Evolutionary conservation across 169 alveolate genomes (phyloP), one percentile per base, ranked within the genome.

Genomic region (Eimeria tenella): DNA sequence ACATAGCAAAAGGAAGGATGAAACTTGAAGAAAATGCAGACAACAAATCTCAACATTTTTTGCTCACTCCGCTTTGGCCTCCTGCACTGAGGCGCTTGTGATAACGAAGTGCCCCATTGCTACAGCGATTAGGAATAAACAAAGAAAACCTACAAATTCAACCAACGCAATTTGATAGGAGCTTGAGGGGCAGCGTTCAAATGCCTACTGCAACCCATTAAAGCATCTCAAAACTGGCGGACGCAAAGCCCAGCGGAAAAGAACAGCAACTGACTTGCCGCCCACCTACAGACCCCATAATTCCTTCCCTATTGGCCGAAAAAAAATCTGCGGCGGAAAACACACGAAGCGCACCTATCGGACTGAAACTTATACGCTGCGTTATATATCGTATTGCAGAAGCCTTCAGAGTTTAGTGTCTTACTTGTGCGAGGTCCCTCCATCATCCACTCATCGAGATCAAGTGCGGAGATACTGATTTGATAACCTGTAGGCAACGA

Each of bases 391-490:
- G 42, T 31, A 31, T 31, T 19, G 19, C 75, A 55, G 6, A 58
- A 53, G 53, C 88, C 53, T n/a, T 25, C 5, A 52, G 17, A 68
- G 79, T 15, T 5, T 10, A 13, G 23, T 52, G 50, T 19, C 42
- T 83, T 68, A 83, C 90, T 83, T 56, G 90, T 83, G 17, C 90
- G 90, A 17, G 90, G 79, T 19, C 90, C 90, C 13, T 83, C 90
- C 62, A 83, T 83, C 90, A 83, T 83, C 90, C 90, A 83, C 0
- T 83, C 90, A 11, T 83, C 90, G 52, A 83, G 75, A 60, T 83
- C 90, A 6, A 42, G 53, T 11, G 31, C 58, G 11, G 75, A 83
- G 25, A 83, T 60, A 56, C 56, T 19, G 42, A 56, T 50, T 31
- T 83, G 90, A 60, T 83, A 83, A n/a, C 58, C 90, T 83, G 90